Evolutionary conservation across 2,329 filamentous ascomycete genomes (phyloP).

Genomic region (Cladophialophora bantiana): DNA sequence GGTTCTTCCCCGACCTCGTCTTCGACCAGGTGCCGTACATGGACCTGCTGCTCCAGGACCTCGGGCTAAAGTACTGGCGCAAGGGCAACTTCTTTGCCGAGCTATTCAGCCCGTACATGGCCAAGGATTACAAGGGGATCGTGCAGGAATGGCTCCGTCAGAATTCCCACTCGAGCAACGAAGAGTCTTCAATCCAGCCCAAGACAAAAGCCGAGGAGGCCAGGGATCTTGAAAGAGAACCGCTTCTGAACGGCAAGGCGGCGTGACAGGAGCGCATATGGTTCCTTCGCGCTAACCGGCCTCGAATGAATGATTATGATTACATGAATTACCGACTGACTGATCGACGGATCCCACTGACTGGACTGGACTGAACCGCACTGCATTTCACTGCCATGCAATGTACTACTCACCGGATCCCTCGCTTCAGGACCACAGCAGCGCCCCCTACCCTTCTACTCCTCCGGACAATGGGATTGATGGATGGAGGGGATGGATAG

Average conservation of each 20-base stretch:
- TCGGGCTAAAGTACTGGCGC: constrained; percentile 62
- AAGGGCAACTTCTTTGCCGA: constrained; percentile 47
- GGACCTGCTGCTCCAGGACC: constrained; percentile 70
- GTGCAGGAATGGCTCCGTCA: constrained; percentile 51
- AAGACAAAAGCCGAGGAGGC: not conserved
- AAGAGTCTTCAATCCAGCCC: not conserved
- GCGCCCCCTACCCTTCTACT: not conserved
- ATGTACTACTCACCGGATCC: not conserved
- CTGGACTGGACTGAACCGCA: no score
- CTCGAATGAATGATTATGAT: not conserved
- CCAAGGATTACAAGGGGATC: constrained; percentile 51
- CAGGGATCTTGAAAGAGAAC: constrained; percentile 3
- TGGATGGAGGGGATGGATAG: not conserved
- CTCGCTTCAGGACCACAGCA: not conserved
- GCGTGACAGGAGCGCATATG: not conserved
- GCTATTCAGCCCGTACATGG: constrained; percentile 49
- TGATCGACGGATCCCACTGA: no score
- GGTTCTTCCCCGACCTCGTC: constrained; percentile 70
- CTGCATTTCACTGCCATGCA: no score
- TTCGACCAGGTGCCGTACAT: constrained; percentile 79
- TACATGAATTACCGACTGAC: not conserved
- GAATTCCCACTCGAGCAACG: not conserved
- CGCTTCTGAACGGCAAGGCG: constrained; percentile 9
- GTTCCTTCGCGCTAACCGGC: not conserved
- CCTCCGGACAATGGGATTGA: not conserved